Conservation (phyloP, 371 early-diverging fungal genomes). For the Umbelopsis sp. region DNA sequence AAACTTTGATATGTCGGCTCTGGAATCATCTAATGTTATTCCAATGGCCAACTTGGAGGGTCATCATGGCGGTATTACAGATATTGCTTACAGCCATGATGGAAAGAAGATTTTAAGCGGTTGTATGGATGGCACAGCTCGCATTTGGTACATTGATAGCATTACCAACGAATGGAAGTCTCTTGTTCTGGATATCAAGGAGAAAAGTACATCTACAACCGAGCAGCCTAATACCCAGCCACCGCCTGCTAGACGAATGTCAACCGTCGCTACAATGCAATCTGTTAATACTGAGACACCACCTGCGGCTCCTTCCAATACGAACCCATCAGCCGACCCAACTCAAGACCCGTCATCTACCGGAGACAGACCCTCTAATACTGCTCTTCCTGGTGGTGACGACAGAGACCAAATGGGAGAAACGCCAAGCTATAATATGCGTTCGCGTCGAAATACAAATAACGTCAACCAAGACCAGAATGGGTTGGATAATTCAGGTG, state of each 20-base stretch:
- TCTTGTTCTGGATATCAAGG: constrained; percentile 23
- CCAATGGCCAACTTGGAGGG: constrained; percentile 73
- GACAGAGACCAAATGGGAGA: not conserved
- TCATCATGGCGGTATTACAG: constrained; percentile 76
- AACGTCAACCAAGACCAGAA: constrained; percentile 7
- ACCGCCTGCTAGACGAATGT: not conserved
- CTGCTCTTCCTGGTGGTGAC: not conserved
- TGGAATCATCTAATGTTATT: constrained; percentile 18
- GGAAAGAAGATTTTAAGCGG: constrained; percentile 76
- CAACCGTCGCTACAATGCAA: not conserved
- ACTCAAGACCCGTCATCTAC: not conserved
- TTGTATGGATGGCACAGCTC: constrained; percentile 57
- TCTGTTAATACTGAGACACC: not conserved
- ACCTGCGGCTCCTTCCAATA: not conserved
- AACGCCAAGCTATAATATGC: constrained; percentile 5
- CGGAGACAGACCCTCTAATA: not conserved
- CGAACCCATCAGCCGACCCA: not conserved
- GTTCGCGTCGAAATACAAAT: constrained; percentile 3
- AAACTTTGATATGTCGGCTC: not conserved
- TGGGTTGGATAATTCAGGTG: not conserved
- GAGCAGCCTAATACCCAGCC: not conserved
- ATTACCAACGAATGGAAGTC: constrained; percentile 40
- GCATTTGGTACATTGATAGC: constrained; percentile 48
- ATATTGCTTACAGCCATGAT: constrained; percentile 73
- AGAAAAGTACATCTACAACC: not conserved